These are phyloP conservation scores for Scenedesmus sp. DNA, from an alignment of 163 green algal genomes.

Conservation along the genomic window DNA sequence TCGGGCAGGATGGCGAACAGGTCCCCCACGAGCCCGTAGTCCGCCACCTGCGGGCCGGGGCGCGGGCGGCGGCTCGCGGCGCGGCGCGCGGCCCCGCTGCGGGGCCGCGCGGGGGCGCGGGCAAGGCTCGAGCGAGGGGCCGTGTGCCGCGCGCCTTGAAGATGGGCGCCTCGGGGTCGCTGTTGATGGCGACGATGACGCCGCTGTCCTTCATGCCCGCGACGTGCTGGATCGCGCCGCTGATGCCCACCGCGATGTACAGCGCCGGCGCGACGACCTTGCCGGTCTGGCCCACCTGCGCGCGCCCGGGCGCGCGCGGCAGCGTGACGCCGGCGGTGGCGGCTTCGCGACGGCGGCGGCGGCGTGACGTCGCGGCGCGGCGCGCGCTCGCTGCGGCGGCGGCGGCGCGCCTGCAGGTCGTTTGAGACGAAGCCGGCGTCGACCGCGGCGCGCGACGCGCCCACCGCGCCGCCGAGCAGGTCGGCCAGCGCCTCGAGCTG, in stretches of 20 bases:
- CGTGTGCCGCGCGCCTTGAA: constrained; percentile 74
- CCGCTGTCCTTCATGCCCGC: constrained; percentile 92
- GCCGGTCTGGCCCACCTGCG: constrained; percentile 94
- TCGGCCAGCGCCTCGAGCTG: constrained; percentile 87
- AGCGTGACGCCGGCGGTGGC: no score
- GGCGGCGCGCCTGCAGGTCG: constrained; percentile 85
- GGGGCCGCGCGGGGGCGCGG: no score
- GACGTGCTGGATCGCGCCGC: constrained; percentile 95
- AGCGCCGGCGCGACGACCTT: constrained; percentile 95
- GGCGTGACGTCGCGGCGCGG: background rate
- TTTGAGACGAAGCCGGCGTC: constrained; percentile 91
- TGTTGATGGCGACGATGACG: constrained; percentile 95
- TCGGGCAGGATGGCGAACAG: constrained; percentile 86
- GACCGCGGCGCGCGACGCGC: constrained; percentile 90
- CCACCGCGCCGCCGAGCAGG: constrained; percentile 86
- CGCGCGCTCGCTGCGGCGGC: no score
- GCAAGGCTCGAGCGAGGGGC: no score
- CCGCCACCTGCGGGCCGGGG: constrained; percentile 83
- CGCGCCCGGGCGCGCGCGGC: background rate
- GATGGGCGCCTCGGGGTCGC: constrained; percentile 89
- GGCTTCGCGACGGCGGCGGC: no score
- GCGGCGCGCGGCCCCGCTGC: no score
- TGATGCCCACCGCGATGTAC: constrained; percentile 96
- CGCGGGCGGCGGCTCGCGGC: no score
- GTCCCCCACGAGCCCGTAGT: constrained; percentile 92